Conservation (phyloP, 2,329 filamentous ascomycete genomes). For the Pseudocercospora cruenta region DNA sequence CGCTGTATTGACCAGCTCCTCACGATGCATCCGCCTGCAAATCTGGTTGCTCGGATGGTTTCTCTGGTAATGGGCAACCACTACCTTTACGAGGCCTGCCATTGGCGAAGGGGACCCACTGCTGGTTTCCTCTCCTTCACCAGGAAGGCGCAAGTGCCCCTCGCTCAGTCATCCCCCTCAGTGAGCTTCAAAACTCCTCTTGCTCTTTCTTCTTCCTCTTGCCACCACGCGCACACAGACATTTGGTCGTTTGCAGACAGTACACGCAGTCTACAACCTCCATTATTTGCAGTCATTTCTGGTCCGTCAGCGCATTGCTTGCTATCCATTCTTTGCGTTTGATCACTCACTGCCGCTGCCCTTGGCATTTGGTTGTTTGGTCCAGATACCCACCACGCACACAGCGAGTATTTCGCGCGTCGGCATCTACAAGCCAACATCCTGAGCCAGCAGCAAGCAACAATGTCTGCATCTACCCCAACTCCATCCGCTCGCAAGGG, state of each 20-base stretch:
- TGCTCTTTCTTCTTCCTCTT: constrained; percentile 9
- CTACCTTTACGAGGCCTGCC: background rate
- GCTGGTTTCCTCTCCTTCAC: background rate
- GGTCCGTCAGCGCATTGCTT: background rate
- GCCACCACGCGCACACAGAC: background rate
- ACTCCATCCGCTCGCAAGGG: constrained; percentile 3
- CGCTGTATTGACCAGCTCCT: background rate
- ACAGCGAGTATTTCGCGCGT: background rate
- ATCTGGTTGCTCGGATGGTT: background rate
- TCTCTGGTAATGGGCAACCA: background rate
- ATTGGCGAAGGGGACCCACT: constrained; percentile 2
- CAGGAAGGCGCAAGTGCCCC: background rate
- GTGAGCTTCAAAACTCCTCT: constrained; percentile 8
- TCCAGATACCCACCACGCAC: constrained; percentile 2
- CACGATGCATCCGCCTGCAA: background rate
- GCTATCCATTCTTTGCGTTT: background rate
- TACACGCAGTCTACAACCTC: constrained; percentile 1
- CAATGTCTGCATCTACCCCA: background rate
- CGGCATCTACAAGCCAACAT: background rate
- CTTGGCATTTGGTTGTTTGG: constrained; percentile 1
- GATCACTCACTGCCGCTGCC: background rate
- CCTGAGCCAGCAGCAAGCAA: background rate
- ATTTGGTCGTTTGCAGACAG: background rate
- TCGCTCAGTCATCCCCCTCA: background rate
- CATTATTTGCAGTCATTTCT: constrained; percentile 7